Evolutionary conservation across 2,329 filamentous ascomycete genomes (phyloP).

Genomic region (Epichloe coenophiala): DNA sequence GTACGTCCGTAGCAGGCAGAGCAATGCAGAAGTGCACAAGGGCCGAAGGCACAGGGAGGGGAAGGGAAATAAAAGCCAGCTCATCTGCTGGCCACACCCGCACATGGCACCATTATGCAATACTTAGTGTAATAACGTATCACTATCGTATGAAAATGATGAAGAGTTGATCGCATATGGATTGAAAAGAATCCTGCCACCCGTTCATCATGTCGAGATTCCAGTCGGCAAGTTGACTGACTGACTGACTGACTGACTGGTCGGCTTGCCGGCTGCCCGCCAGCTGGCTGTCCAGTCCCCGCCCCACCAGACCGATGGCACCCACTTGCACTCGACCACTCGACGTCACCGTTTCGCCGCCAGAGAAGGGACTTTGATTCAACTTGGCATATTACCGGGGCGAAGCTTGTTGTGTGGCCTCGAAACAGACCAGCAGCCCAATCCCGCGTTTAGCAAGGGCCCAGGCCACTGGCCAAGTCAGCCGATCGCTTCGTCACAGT

Average conservation of each 20-base stretch:
- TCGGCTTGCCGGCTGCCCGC: not conserved
- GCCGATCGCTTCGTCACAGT: too few relatives aligned
- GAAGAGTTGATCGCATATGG: too few relatives aligned
- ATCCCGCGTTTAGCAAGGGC: too few relatives aligned
- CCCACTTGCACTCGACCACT: not conserved
- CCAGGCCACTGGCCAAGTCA: too few relatives aligned
- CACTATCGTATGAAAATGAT: not conserved
- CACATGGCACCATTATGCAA: not conserved
- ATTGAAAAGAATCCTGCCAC: not conserved
- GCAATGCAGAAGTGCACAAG: too few relatives aligned
- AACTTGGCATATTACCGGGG: not conserved
- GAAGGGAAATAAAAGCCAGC: too few relatives aligned
- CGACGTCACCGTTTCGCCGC: constrained; percentile 1
- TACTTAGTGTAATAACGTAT: not conserved
- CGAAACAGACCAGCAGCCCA: not conserved
- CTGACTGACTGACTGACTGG: too few relatives aligned
- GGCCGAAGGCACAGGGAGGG: too few relatives aligned
- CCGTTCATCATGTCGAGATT: not conserved
- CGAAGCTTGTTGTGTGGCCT: not conserved
- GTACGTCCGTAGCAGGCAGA: too few relatives aligned
- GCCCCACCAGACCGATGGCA: constrained; percentile 4
- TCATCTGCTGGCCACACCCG: too few relatives aligned
- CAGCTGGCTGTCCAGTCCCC: not conserved
- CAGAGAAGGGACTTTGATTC: not conserved
- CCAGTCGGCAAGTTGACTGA: not conserved